A percentile compares a stretch with the other conserved stretches of the same genome.
Evolutionary conservation across 768 basidiomycete genomes (phyloP).

Genomic region (Tremella mesenterica): DNA sequence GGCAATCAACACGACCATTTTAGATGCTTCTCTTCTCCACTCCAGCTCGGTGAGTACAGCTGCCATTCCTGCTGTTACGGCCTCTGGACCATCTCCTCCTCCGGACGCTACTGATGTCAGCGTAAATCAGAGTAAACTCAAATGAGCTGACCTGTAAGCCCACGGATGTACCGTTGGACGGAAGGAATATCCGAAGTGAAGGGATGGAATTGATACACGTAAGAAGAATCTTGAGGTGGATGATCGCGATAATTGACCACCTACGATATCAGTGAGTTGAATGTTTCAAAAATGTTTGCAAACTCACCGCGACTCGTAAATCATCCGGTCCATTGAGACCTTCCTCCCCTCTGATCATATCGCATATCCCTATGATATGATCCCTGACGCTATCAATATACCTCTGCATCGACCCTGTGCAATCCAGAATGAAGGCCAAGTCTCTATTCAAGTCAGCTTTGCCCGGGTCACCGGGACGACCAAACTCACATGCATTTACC

Average conservation of each 20-base stretch:
- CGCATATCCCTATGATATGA: slow-evolving; percentile 93
- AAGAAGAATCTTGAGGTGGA: slow-evolving; percentile 93
- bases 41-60: slow-evolving; percentile 74
- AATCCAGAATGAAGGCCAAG: slow-evolving; percentile 90
- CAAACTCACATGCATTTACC: slow-evolving; percentile 38
- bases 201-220: slow-evolving; percentile 84
- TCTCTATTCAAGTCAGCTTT: slow-evolving; percentile 47
- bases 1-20: slow-evolving; percentile 93
- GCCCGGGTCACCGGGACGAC: not conserved
- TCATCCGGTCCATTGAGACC: slow-evolving; percentile 80
- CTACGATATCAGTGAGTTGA: slow-evolving; percentile 35
- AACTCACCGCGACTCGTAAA: slow-evolving; percentile 60
- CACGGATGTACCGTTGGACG: slow-evolving; percentile 73
- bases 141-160: slow-evolving; percentile 47
- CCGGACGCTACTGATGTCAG: slow-evolving; percentile 26
- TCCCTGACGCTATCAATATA: slow-evolving; percentile 59
- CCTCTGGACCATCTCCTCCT: slow-evolving; percentile 78
- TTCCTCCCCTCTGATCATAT: slow-evolving; percentile 87
- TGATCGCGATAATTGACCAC: slow-evolving; percentile 93
- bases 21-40: slow-evolving; percentile 78
- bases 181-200: slow-evolving; percentile 85
- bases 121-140: not conserved
- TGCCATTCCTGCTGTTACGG: slow-evolving; percentile 83
- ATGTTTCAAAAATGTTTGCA: not conserved
- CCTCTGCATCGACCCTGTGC: slow-evolving; percentile 57